Evolutionary conservation across 176 grass and related monocot species (phyloP).

Genomic region (Metroxylon sagu): DNA sequence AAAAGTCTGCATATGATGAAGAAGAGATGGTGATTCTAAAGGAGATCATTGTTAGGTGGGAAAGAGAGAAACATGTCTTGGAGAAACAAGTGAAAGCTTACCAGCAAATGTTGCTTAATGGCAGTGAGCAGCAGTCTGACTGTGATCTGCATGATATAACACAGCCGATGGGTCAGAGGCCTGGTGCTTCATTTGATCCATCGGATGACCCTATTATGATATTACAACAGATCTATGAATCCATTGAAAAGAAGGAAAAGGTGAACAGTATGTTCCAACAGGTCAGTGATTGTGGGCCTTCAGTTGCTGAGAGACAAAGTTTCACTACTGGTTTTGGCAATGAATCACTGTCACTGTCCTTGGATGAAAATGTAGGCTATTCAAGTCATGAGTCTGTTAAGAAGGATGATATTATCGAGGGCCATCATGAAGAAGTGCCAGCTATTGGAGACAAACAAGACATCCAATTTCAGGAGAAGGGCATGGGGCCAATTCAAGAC

Average conservation of each 20-base stretch:
- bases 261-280: background rate
- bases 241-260: slow-evolving; percentile 17
- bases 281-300: background rate
- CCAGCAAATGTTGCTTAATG: slow-evolving; percentile 33
- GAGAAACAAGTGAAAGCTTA: slow-evolving; percentile 68
- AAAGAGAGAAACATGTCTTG: slow-evolving; percentile 49
- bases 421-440: slow-evolving; percentile 2
- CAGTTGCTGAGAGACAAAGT: background rate
- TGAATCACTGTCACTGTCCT: background rate
- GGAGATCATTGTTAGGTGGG: slow-evolving; percentile 69
- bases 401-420: background rate
- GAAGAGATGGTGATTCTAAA: slow-evolving; percentile 73
- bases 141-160: slow-evolving; percentile 22
- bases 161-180: background rate
- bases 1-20: slow-evolving; percentile 70
- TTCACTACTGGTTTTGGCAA: background rate
- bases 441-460: slow-evolving; percentile 5
- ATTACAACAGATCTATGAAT: slow-evolving; percentile 8
- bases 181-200: background rate
- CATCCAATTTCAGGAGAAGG: slow-evolving; percentile 25
- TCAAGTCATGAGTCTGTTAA: background rate
- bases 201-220: slow-evolving; percentile 5
- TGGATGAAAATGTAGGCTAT: background rate
- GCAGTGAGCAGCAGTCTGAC: background rate
- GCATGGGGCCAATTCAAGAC: slow-evolving; percentile 19